Evolutionary conservation across 2,329 filamentous ascomycete species (phyloP).

Genomic region (Colletotrichum somersetense): DNA sequence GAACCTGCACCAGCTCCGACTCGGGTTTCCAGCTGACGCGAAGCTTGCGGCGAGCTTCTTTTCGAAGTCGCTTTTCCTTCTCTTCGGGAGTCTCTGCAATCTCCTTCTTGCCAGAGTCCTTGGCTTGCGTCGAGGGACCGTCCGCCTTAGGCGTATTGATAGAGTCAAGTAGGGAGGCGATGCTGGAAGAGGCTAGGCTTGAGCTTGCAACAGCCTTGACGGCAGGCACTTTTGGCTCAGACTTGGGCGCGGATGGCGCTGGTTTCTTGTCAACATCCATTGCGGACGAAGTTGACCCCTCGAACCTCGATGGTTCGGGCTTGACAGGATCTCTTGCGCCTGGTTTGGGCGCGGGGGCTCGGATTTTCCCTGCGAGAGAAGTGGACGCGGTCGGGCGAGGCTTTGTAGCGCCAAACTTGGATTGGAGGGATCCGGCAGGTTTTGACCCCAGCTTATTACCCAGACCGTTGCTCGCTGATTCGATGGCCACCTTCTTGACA

Average conservation of each 20-base stretch:
- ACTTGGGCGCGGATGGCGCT: constrained; percentile 41
- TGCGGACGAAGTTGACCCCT: constrained; percentile 32
- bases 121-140: constrained; percentile 65
- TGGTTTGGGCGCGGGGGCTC: constrained; percentile 55
- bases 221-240: constrained; percentile 45
- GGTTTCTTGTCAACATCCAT: constrained; percentile 42
- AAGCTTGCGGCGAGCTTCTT: constrained; percentile 77
- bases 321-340: constrained; percentile 43
- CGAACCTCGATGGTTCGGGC: constrained; percentile 42
- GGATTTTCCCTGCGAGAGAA: constrained; percentile 63
- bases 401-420: constrained; percentile 48
- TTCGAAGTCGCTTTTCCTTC: constrained; percentile 75
- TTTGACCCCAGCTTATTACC: constrained; percentile 56
- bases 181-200: constrained; percentile 59
- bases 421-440: constrained; percentile 48
- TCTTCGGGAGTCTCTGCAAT: constrained; percentile 76
- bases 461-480: constrained; percentile 53
- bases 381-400: constrained; percentile 46
- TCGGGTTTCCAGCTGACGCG: constrained; percentile 80
- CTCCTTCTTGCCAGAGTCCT: constrained; percentile 54
- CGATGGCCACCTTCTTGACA: constrained; percentile 58
- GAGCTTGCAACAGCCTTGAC: constrained; percentile 50
- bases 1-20: constrained; percentile 73
- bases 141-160: constrained; percentile 60
- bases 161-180: constrained; percentile 67